Conservation (phyloP, 257 asterid species). For the Scutellaria minor region DNA sequence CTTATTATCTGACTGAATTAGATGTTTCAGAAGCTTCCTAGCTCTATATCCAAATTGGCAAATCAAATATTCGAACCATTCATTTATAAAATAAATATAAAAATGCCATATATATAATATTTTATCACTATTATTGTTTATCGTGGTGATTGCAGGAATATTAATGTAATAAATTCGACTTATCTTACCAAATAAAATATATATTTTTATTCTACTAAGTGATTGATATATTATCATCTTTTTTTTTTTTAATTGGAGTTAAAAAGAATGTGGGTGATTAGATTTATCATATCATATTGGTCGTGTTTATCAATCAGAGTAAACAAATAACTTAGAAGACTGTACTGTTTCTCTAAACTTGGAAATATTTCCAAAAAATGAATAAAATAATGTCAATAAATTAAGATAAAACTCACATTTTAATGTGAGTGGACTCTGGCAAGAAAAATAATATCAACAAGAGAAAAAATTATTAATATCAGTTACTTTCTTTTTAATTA, state of each 20-base stretch:
- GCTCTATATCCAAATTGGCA: too few relatives aligned
- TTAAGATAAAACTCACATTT: constrained; percentile 19
- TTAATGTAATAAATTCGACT: not conserved
- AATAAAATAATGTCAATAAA: constrained; percentile 19
- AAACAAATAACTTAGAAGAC: not conserved
- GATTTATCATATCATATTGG: constrained; percentile 22
- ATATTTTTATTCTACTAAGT: not conserved
- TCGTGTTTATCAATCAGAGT: constrained; percentile 5
- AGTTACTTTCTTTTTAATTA: constrained; percentile 21
- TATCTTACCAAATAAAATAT: constrained; percentile 11
- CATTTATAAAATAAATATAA: not conserved
- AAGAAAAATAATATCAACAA: not conserved
- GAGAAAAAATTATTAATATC: not conserved
- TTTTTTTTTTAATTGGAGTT: not conserved
- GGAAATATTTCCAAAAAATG: constrained; percentile 35
- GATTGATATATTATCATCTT: constrained; percentile 30
- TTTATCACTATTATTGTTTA: not conserved
- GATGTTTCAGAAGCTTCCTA: not conserved
- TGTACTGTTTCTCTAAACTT: constrained; percentile 30
- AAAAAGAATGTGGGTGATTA: not conserved
- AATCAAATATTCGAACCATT: not conserved
- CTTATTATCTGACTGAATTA: not conserved
- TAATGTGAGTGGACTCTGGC: constrained; percentile 35
- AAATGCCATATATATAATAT: not conserved
- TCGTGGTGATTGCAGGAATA: not conserved